A percentile compares a stretch with the other conserved stretches of the same genome.
Conservation (phyloP, 371 early-diverging fungal genomes). For the Nematocida homosporus region DNA sequence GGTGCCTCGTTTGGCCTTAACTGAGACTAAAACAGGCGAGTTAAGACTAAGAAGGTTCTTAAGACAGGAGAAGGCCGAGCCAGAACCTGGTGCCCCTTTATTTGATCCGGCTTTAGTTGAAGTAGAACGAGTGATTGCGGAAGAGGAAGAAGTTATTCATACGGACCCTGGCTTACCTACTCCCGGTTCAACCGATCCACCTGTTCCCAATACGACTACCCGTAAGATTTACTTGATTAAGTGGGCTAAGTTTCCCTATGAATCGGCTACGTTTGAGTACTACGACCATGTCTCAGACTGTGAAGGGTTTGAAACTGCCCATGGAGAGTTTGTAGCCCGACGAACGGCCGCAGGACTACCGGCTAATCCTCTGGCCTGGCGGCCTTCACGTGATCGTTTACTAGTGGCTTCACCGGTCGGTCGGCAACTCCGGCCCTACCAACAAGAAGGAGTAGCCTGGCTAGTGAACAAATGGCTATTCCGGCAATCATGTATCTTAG, state of each 20-base stretch:
- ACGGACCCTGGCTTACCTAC: too few species aligned
- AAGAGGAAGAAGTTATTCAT: slow-evolving; percentile 54
- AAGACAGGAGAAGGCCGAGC: slow-evolving; percentile 21
- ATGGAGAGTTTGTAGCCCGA: slow-evolving; percentile 50
- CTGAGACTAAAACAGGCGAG: slow-evolving; percentile 73
- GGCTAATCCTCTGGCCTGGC: slow-evolving; percentile 61
- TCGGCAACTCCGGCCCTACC: slow-evolving; percentile 79
- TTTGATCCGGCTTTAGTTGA: slow-evolving; percentile 63
- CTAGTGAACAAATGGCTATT: slow-evolving; percentile 91
- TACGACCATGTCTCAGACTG: slow-evolving; percentile 70
- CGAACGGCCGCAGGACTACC: slow-evolving; percentile 57
- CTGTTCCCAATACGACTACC: background rate
- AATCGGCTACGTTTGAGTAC: slow-evolving; percentile 79
- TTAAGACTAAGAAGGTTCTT: slow-evolving; percentile 71
- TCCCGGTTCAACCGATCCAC: too few species aligned
- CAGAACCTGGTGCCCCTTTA: slow-evolving; percentile 14
- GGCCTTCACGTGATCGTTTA: slow-evolving; percentile 63
- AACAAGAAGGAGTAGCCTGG: slow-evolving; percentile 92
- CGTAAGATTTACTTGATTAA: slow-evolving; percentile 73
- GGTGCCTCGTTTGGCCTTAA: slow-evolving; percentile 72
- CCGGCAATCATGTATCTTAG: slow-evolving; percentile 90
- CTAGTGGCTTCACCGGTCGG: slow-evolving; percentile 41
- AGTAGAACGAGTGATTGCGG: slow-evolving; percentile 65
- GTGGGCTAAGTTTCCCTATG: slow-evolving; percentile 82
- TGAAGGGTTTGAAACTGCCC: slow-evolving; percentile 68